These are phyloP conservation scores for Ophiostoma pallidulum DNA, from an alignment of 2,329 filamentous ascomycete genomes.

Conservation along the genomic window DNA sequence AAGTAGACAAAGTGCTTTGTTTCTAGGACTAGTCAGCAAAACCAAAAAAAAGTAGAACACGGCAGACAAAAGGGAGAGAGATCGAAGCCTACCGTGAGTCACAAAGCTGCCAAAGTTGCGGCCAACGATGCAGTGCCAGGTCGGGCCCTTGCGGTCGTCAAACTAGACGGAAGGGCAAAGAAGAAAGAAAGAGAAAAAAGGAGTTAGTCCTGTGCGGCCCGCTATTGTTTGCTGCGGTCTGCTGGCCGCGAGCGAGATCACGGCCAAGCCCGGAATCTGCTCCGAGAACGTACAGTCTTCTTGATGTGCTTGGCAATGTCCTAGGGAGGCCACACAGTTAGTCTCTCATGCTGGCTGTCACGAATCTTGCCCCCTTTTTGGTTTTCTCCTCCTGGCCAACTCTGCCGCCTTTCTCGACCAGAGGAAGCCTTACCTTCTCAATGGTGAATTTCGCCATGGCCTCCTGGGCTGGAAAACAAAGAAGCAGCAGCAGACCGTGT, in stretches of 20 bases:
- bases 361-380: not conserved
- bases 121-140: slow-evolving; percentile 98
- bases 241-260: too few species aligned
- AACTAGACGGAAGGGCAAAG: too few species aligned
- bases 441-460: slow-evolving; percentile 55
- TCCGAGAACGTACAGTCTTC: slow-evolving; percentile 65
- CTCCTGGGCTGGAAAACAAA: slow-evolving; percentile 41
- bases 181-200: too few species aligned
- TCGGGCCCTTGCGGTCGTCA: slow-evolving; percentile 91
- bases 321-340: slow-evolving; percentile 37
- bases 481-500: not conserved
- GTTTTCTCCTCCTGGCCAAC: not conserved
- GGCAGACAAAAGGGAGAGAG: slow-evolving; percentile 5
- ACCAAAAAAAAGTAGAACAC: not conserved
- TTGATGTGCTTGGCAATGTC: slow-evolving; percentile 96
- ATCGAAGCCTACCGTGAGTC: slow-evolving; percentile 83
- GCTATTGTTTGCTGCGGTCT: too few species aligned
- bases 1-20: slow-evolving; percentile 99
- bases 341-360: not conserved
- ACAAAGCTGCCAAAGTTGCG: slow-evolving; percentile 99
- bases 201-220: too few species aligned
- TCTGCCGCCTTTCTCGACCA: too few species aligned
- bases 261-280: too few species aligned
- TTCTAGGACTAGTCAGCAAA: slow-evolving; percentile 45
- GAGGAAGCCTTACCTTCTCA: slow-evolving; percentile 39